phyloP scores from a whole-genome alignment of 2,329 filamentous ascomycete genomes.

The Botrytis squamosa region DNA sequence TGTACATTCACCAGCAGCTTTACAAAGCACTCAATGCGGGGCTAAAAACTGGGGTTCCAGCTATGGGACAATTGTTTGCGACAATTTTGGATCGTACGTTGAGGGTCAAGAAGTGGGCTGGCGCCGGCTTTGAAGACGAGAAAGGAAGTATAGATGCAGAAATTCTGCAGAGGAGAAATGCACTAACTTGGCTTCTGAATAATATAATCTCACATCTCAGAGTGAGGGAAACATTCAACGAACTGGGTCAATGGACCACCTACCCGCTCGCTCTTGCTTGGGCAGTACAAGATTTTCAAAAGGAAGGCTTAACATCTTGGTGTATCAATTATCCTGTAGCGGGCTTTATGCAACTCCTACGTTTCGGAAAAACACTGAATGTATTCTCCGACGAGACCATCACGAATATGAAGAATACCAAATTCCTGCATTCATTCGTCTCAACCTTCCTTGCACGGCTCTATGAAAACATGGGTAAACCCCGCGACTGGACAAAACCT shows the following conservation, averaged over 20 bases:
- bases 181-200: neutral
- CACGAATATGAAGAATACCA: neutral
- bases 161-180: neutral
- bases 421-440: neutral
- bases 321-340: neutral
- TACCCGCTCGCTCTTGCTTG: neutral
- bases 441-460: neutral
- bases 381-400: neutral
- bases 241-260: neutral
- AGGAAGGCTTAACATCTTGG: neutral
- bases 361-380: neutral
- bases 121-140: neutral
- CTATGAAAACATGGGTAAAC: neutral
- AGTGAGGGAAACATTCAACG: neutral
- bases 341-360: neutral
- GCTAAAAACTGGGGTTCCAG: neutral
- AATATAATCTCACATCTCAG: neutral
- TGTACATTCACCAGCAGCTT: neutral
- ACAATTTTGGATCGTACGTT: neutral
- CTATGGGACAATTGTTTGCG: neutral
- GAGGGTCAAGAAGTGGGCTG: neutral
- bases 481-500: neutral
- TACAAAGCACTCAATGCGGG: neutral
- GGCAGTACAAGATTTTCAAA: neutral
- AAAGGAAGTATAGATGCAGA: neutral